Evolutionary conservation across 2,329 filamentous ascomycete genomes (phyloP), one percentile per base, ranked within the genome.

Genomic region (Cladophialophora chaetospira): DNA sequence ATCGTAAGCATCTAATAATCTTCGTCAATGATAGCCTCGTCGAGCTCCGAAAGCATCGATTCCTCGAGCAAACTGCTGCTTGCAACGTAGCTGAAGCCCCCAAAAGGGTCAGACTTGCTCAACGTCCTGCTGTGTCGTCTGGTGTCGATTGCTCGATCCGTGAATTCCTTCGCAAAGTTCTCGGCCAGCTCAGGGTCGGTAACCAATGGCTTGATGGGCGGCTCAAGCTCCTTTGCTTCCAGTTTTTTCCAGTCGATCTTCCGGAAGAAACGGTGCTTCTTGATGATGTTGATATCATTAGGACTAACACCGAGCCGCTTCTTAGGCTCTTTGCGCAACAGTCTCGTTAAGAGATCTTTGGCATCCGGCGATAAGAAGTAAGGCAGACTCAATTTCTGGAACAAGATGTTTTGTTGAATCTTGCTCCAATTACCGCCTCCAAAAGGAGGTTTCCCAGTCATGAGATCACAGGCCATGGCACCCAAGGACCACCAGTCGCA

Each of bases 401-500:
- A 93, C 66, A 96, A 79, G 67, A 99, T 99, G 71, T 94, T 96
- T 67, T 97, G 88, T 72, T 96, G 91, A 62, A 97, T 92, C 78
- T 96, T 97, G 69, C 90, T 86, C 71, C 96, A 87, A 75, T 97
- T 97, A 72, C 87, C 87, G 40, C 90, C 94, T 23, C 85, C 85
- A 76, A 97, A 99, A 0, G 95, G 94, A 6, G 93, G 91, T 53
- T 87, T 87, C 51, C 95, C 94, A 8, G 93, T 97, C 71, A 99
- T 86, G 31, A 99, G 79, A 71, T 99, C 94, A 72, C 87, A 96
- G 29, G 90, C 91, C 43, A 99, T 82, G 2, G 93, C 92, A 31
- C 95, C 94, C 44, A 99, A 87, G 5, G 92, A 96, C 94, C 94
- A 99, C 93, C 93, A 99, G 75, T 99, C 94, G 15, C 97, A 95